Evolutionary conservation across 2,329 filamentous ascomycete species (phyloP).

Genomic region (Pseudocercospora musae): DNA sequence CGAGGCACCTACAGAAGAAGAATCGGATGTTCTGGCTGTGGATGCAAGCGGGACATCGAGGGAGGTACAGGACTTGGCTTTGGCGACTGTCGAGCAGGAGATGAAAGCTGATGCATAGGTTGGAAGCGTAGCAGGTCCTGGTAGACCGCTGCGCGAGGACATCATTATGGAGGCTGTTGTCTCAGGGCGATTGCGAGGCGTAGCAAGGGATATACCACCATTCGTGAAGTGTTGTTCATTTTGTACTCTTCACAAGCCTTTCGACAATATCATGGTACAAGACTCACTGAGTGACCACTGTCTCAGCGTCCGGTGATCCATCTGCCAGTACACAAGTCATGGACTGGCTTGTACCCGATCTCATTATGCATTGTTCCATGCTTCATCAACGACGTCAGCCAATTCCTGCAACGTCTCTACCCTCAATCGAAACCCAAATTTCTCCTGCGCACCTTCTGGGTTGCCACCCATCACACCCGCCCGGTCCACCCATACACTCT

Average conservation of each 20-base stretch:
- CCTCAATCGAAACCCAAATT: conserved; percentile 57
- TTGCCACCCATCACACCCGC: conserved; percentile 49
- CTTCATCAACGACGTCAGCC: conserved; percentile 55
- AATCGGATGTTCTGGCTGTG: conserved; percentile 44
- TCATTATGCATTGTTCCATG: conserved; percentile 20
- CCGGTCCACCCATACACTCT: conserved; percentile 63
- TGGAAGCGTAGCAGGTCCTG: background rate
- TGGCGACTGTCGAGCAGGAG: conserved; percentile 39
- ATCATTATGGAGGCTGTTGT: background rate
- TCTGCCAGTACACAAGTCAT: background rate
- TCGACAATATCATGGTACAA: background rate
- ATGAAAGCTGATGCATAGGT: conserved; percentile 24
- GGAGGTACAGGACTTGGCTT: conserved; percentile 42
- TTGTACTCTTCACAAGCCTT: background rate
- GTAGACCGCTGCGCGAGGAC: background rate
- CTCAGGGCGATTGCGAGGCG: background rate
- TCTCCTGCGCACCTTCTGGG: conserved; percentile 36
- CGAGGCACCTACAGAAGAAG: conserved; percentile 70
- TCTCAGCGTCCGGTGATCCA: background rate
- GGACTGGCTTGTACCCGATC: background rate
- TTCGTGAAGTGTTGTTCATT: background rate
- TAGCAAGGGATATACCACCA: conserved; percentile 11
- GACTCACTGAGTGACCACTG: background rate
- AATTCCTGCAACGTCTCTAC: conserved; percentile 60
- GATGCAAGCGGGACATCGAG: conserved; percentile 43